A percentile compares a stretch with the other conserved stretches of the same genome.
Conservation (phyloP, 352 stramenopile genomes). For the Globisporangium paroecandrum region DNA sequence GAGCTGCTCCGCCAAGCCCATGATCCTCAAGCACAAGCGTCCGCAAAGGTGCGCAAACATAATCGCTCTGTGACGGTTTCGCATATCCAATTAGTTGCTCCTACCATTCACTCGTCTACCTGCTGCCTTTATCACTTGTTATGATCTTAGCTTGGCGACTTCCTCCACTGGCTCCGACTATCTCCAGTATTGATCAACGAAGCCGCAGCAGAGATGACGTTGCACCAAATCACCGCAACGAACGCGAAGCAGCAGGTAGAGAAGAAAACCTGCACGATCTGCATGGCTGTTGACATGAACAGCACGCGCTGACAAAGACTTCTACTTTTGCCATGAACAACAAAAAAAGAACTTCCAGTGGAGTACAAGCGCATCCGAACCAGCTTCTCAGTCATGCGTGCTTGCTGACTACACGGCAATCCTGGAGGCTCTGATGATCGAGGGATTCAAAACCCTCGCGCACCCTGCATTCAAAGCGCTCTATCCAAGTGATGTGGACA, state of each 20-base stretch:
- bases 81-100: background rate
- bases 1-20: background rate
- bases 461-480: conserved; percentile 18
- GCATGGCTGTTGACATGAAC: background rate
- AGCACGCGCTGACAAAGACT: background rate
- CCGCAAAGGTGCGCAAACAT: background rate
- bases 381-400: background rate
- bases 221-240: background rate
- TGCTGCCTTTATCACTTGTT: background rate
- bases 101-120: background rate
- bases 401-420: background rate
- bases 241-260: conserved; percentile 6
- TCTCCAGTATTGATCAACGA: conserved; percentile 2
- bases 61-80: background rate
- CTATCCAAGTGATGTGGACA: conserved; percentile 17
- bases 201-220: background rate
- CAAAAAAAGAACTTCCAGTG: background rate
- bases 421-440: conserved; percentile 11
- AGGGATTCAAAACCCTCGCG: conserved; percentile 22
- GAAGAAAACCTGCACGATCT: background rate
- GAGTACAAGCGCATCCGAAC: background rate
- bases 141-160: background rate
- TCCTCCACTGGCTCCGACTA: conserved; percentile 6
- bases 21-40: background rate
- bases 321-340: background rate